Evolutionary conservation across 2,329 filamentous ascomycete species (phyloP).

Genomic region (Fusarium miscanthi): DNA sequence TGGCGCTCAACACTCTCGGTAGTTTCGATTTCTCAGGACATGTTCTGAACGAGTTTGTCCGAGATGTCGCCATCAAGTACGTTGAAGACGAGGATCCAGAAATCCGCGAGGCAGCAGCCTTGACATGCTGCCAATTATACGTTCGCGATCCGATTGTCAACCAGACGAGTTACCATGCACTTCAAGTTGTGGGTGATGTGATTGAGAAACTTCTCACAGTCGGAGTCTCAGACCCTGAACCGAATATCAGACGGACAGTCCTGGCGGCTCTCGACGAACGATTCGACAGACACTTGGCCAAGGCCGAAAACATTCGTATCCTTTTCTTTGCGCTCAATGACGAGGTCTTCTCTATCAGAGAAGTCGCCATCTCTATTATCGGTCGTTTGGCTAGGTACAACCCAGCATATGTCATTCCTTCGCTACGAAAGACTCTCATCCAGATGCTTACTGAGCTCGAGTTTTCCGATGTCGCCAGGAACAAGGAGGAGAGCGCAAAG

Average conservation of each 20-base stretch:
- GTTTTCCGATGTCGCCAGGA: slow-evolving; percentile 91
- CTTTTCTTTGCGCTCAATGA: slow-evolving; percentile 96
- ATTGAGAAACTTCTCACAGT: slow-evolving; percentile 97
- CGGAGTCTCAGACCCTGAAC: slow-evolving; percentile 90
- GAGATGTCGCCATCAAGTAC: slow-evolving; percentile 97
- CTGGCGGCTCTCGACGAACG: slow-evolving; percentile 89
- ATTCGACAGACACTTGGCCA: slow-evolving; percentile 96
- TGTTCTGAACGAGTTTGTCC: slow-evolving; percentile 96
- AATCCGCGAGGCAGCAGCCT: slow-evolving; percentile 90
- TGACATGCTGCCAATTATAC: slow-evolving; percentile 98
- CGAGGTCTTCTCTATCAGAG: slow-evolving; percentile 89
- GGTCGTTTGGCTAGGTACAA: slow-evolving; percentile 91
- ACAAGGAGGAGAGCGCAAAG: slow-evolving; percentile 96
- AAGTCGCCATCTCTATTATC: slow-evolving; percentile 96
- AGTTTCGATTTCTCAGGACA: slow-evolving; percentile 96
- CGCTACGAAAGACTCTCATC: slow-evolving; percentile 91
- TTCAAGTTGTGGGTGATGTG: slow-evolving; percentile 97
- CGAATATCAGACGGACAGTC: slow-evolving; percentile 89
- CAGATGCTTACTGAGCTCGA: slow-evolving; percentile 96
- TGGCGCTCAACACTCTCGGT: slow-evolving; percentile 94
- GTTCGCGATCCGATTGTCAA: slow-evolving; percentile 97
- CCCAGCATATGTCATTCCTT: slow-evolving; percentile 97
- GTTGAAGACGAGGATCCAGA: slow-evolving; percentile 96
- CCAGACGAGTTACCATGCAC: slow-evolving; percentile 95
- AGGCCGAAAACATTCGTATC: slow-evolving; percentile 98